Base-by-base conservation (phyloP, 148 eudicot species). In the Selenicereus undatus region DNA sequence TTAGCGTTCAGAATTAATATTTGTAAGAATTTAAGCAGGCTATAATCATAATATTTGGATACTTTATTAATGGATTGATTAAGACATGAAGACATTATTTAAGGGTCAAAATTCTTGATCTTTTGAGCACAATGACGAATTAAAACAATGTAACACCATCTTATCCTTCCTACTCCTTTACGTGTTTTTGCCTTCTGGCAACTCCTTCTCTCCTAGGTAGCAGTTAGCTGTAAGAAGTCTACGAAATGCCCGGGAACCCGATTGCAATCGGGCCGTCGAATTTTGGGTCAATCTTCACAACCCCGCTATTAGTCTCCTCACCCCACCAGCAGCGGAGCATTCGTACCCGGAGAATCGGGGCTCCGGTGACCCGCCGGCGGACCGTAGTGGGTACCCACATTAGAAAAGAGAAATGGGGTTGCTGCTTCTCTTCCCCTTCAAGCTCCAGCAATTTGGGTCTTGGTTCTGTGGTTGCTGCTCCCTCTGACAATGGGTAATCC, bases 201-300 rank as follows among this genome's bases (percentile, higher is more conserved):
- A 32, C 1, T 32, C 32, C 1, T 32, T 2, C 32, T 32, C 32
- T 32, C 32, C 1, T 2, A 1, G 32, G 32, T 32, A 32, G 32
- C 32, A 32, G 32, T 32, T 32, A 32, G 32, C 1, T 32, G 32
- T 32, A 32, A 32, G 32, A 14, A 74, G 21, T 43, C 60, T 24
- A 78, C 48, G 66, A 81, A 35, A 84, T 81, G 86, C 26, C 42
- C 17, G 78, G 54, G 27, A 50, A 76, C 66, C 78, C 83, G 51
- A 7, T 80, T 76, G 58, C 86, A 73, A 81, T 77, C 35, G 51
- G 62, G 43, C 13, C 79, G 8, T 9, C 8, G 11, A 72, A 62
- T 64, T 29, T 26, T 54, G n/a, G 69, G 74, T 66, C 70, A 77
- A 36, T 32, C 3, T 17, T 26, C 78, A 52, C 71, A 8, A 52